A percentile compares a stretch with the other conserved stretches of the same genome.
Conservation (phyloP, 1,284 basidiomycete species). For the Rhodofomes roseus region DNA sequence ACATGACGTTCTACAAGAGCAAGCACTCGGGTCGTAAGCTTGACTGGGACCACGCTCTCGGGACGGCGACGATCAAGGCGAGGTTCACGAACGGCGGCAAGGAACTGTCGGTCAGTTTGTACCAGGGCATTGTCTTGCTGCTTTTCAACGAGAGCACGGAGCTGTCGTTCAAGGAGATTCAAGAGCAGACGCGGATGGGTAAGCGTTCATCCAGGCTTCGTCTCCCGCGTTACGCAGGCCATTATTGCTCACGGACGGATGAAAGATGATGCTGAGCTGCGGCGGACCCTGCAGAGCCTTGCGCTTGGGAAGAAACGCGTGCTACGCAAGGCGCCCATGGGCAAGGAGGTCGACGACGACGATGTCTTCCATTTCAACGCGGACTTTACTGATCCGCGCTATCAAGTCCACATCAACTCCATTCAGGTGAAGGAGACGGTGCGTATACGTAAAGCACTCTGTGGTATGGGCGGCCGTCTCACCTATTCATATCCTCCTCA, state of each 20-base stretch:
- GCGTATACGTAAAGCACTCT: slow-evolving; percentile 18
- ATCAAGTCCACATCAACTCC: slow-evolving; percentile 91
- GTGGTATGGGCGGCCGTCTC: neutral
- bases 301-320: slow-evolving; percentile 91
- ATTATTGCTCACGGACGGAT: neutral
- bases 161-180: slow-evolving; percentile 67
- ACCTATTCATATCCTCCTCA: neutral
- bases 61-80: slow-evolving; percentile 70
- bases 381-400: slow-evolving; percentile 76
- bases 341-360: slow-evolving; percentile 74
- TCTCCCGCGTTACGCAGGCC: neutral
- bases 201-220: slow-evolving; percentile 24
- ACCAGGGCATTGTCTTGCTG: slow-evolving; percentile 85
- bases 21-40: slow-evolving; percentile 75
- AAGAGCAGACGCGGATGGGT: slow-evolving; percentile 76
- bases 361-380: slow-evolving; percentile 86
- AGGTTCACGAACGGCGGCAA: slow-evolving; percentile 72
- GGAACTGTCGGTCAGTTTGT: slow-evolving; percentile 88
- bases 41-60: slow-evolving; percentile 82
- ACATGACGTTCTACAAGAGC: slow-evolving; percentile 65
- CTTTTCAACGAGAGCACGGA: slow-evolving; percentile 78
- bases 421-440: slow-evolving; percentile 93
- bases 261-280: slow-evolving; percentile 71
- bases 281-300: slow-evolving; percentile 86
- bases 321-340: slow-evolving; percentile 75